These are phyloP conservation scores for Cinnamomum micranthum DNA, from an alignment of 164 flowering plant species.

Conservation along the genomic window DNA sequence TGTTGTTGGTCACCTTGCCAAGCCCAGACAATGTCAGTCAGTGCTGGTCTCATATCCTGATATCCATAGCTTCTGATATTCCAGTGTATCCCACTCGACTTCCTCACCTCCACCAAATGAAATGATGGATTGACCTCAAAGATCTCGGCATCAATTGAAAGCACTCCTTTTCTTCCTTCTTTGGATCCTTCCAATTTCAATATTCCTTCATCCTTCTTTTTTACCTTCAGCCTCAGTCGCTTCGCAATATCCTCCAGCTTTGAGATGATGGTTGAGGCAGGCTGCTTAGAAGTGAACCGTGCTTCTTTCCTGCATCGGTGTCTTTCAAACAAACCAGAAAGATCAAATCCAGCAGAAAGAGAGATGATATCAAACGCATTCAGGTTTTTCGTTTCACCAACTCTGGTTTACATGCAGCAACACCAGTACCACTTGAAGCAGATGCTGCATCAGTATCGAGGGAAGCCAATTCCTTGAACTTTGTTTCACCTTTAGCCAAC, in stretches of 20 bases:
- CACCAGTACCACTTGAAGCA: slow-evolving; percentile 15
- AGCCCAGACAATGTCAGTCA: slow-evolving; percentile 73
- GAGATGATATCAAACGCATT: slow-evolving; percentile 76
- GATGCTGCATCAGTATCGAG: slow-evolving; percentile 29
- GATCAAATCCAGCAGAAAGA: slow-evolving; percentile 57
- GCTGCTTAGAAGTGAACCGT: slow-evolving; percentile 51
- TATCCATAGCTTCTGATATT: slow-evolving; percentile 52
- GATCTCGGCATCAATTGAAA: slow-evolving; percentile 76
- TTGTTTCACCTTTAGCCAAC: slow-evolving; percentile 14
- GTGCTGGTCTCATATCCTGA: slow-evolving; percentile 64
- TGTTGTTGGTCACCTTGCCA: slow-evolving; percentile 57
- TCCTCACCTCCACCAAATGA: slow-evolving; percentile 67
- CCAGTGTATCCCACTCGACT: slow-evolving; percentile 72
- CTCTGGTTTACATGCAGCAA: slow-evolving; percentile 26
- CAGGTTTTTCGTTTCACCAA: slow-evolving; percentile 32
- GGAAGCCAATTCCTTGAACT: slow-evolving; percentile 18
- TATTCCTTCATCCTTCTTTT: slow-evolving; percentile 50
- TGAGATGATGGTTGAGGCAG: slow-evolving; percentile 58
- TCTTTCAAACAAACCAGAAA: slow-evolving; percentile 69
- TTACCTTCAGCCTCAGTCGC: slow-evolving; percentile 38
- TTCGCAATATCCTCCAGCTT: slow-evolving; percentile 61
- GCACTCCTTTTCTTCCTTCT: slow-evolving; percentile 60
- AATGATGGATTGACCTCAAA: slow-evolving; percentile 61
- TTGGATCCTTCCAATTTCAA: slow-evolving; percentile 49
- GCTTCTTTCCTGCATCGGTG: slow-evolving; percentile 31